Conservation (phyloP, 1,284 basidiomycete species). For the Ceratobasidium sp. region DNA sequence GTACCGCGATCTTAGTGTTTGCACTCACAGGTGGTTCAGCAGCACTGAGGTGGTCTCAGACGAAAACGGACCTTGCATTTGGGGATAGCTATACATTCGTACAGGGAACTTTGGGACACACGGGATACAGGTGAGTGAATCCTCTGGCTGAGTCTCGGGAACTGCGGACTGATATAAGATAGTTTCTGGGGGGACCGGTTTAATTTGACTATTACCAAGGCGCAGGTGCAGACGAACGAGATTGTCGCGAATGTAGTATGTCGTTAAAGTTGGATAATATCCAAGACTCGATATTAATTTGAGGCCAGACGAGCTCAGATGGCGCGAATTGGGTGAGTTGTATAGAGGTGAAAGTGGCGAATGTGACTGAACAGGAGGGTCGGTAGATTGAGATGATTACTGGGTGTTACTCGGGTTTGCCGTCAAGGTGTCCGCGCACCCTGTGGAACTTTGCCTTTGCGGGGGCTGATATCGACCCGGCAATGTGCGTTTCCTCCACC, state of each 20-base stretch:
- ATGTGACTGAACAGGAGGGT: background rate
- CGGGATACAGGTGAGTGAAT: slow-evolving; percentile 26
- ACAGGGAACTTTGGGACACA: slow-evolving; percentile 30
- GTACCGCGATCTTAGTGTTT: background rate
- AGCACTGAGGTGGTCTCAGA: slow-evolving; percentile 30
- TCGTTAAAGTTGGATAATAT: background rate
- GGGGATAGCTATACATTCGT: slow-evolving; percentile 36
- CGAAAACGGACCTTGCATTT: slow-evolving; percentile 30
- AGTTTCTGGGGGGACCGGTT: slow-evolving; percentile 34
- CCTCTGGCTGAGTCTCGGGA: background rate
- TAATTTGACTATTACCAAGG: slow-evolving; percentile 31
- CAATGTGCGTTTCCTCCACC: slow-evolving; percentile 52
- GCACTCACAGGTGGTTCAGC: background rate
- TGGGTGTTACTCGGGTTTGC: slow-evolving; percentile 40
- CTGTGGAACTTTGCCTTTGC: slow-evolving; percentile 66
- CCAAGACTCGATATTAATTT: background rate
- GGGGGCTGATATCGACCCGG: slow-evolving; percentile 60
- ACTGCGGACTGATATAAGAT: background rate
- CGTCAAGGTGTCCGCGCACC: slow-evolving; percentile 34
- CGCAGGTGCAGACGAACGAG: slow-evolving; percentile 20
- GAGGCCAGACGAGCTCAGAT: slow-evolving; percentile 21
- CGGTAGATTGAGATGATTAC: slow-evolving; percentile 40
- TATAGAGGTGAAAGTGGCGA: background rate
- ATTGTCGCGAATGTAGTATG: slow-evolving; percentile 29
- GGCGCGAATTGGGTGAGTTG: slow-evolving; percentile 29